Evolutionary conservation across 768 basidiomycete species (phyloP).

Genomic region (Infundibulicybe gibba): DNA sequence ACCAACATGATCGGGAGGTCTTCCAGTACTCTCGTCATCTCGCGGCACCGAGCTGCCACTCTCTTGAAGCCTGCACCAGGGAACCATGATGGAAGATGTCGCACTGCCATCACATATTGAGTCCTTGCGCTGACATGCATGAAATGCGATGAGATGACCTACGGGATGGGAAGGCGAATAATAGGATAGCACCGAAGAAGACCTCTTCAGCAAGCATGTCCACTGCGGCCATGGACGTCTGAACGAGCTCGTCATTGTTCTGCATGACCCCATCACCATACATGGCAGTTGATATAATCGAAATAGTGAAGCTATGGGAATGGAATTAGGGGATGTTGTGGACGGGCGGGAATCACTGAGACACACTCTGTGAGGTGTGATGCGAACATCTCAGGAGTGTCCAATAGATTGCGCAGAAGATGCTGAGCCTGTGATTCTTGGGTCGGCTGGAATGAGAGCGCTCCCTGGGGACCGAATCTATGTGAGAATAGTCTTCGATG

Average conservation of each 20-base stretch:
- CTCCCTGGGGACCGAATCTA: constrained; percentile 34
- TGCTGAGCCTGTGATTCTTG: constrained; percentile 35
- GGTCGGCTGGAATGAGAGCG: constrained; percentile 33
- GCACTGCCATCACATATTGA: constrained; percentile 25
- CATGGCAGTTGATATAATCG: constrained; percentile 39
- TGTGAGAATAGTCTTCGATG: constrained; percentile 38
- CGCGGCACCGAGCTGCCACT: constrained; percentile 24
- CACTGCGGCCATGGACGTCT: constrained; percentile 31
- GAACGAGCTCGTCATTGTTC: constrained; percentile 34
- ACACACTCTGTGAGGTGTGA: constrained; percentile 34
- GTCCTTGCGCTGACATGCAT: not conserved
- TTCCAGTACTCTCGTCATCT: no score
- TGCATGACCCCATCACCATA: constrained; percentile 40
- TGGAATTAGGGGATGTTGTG: constrained; percentile 6
- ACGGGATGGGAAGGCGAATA: constrained; percentile 48
- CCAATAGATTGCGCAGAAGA: constrained; percentile 34
- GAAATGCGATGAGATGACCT: constrained; percentile 7
- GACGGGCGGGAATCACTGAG: not conserved
- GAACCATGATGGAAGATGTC: constrained; percentile 50
- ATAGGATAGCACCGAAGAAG: constrained; percentile 40
- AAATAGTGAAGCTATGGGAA: constrained; percentile 33
- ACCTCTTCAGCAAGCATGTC: constrained; percentile 34
- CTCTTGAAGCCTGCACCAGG: constrained; percentile 53
- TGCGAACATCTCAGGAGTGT: constrained; percentile 26
- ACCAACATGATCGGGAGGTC: no score